phyloP scores from a whole-genome alignment of 192 early-diverging fungal species.

The Coemansia sp. region DNA sequence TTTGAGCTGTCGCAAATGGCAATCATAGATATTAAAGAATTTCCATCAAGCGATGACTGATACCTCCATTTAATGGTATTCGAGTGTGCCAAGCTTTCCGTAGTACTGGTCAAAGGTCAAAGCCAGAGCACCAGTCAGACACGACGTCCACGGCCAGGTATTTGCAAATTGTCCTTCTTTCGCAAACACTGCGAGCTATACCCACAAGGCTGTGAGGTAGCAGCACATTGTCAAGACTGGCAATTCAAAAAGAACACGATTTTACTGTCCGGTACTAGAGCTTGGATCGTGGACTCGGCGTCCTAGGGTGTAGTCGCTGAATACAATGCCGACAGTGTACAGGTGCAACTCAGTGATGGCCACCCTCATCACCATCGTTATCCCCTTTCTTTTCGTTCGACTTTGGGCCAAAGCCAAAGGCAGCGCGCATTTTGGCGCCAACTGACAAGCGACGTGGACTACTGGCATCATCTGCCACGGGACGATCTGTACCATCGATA shows the following conservation, averaged over 20 bases:
- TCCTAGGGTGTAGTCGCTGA: constrained; percentile 9
- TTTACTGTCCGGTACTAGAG: no score
- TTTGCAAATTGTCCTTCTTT: constrained; percentile 47
- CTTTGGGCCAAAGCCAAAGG: constrained; percentile 31
- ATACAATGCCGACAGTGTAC: background rate
- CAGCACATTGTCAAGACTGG: constrained; percentile 25
- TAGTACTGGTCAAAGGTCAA: constrained; percentile 58
- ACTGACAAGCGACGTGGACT: constrained; percentile 24
- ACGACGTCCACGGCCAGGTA: constrained; percentile 23
- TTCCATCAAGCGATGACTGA: constrained; percentile 26
- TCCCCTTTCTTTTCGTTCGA: background rate
- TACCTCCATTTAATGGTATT: constrained; percentile 47
- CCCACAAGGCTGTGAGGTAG: background rate
- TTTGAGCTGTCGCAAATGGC: constrained; percentile 39
- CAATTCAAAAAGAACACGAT: no score
- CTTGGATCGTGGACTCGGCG: constrained; percentile 24
- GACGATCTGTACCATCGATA: background rate
- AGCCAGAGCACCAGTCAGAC: constrained; percentile 55
- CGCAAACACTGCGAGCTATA: background rate
- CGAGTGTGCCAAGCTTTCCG: constrained; percentile 20
- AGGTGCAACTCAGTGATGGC: background rate
- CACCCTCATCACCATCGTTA: background rate
- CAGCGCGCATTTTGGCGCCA: constrained; percentile 43
- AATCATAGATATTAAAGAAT: background rate
- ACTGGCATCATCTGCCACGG: background rate